Evolutionary conservation across 2,329 filamentous ascomycete genomes (phyloP).

Genomic region (Byssochlamys sp.): DNA sequence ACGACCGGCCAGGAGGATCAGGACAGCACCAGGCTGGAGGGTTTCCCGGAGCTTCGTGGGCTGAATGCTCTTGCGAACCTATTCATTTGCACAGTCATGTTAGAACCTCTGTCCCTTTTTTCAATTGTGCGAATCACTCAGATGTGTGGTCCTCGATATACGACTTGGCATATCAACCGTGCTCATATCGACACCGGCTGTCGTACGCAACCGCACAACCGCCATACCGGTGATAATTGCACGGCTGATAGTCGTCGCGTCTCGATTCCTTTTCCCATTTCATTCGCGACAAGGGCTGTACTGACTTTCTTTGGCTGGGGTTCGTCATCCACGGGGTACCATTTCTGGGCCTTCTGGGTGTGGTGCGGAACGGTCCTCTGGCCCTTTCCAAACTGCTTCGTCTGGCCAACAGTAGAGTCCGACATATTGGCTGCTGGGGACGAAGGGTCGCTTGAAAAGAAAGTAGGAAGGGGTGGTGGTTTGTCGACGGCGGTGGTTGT

Average conservation of each 20-base stretch:
- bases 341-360: slow-evolving; percentile 93
- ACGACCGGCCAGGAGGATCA: slow-evolving; percentile 97
- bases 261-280: slow-evolving; percentile 13
- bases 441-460: slow-evolving; percentile 29
- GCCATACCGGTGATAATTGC: slow-evolving; percentile 20
- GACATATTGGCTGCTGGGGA: slow-evolving; percentile 45
- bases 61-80: slow-evolving; percentile 92
- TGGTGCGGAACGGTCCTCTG: slow-evolving; percentile 79
- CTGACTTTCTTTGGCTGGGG: slow-evolving; percentile 86
- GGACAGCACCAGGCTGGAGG: slow-evolving; percentile 86
- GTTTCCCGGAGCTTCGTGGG: slow-evolving; percentile 77
- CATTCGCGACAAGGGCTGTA: slow-evolving; percentile 25
- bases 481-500: slow-evolving; percentile 36
- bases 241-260: slow-evolving; percentile 11
- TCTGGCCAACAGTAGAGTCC: slow-evolving; percentile 46
- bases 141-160: not conserved
- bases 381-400: slow-evolving; percentile 97
- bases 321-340: slow-evolving; percentile 95
- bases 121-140: slow-evolving; percentile 1
- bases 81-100: slow-evolving; percentile 21
- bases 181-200: slow-evolving; percentile 14
- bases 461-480: slow-evolving; percentile 24
- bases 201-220: slow-evolving; percentile 1
- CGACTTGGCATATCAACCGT: slow-evolving; percentile 10
- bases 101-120: slow-evolving; percentile 9